A percentile compares a stretch with the other conserved stretches of the same genome.
Conservation (phyloP, 306 rosid species). For the apple (Malus domestica) region ASM211411v1 NC_041802.1:30030001-30030500, state of each 20-base stretch:
- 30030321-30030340: conserved; percentile 80
- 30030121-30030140: conserved; percentile 36
- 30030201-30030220: conserved; percentile 7
- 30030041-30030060: conserved; percentile 82
- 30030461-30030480: background rate
- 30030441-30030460: background rate
- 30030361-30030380: conserved; percentile 92
- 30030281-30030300: conserved; percentile 68
- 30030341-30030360: conserved; percentile 97
- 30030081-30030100: conserved; percentile 57
- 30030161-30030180: conserved; percentile 1
- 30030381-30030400: conserved; percentile 56
- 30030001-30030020: background rate
- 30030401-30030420: conserved; percentile 40
- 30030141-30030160: conserved; percentile 8
- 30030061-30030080: conserved; percentile 79
- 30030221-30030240: background rate
- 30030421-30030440: conserved; percentile 14
- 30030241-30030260: conserved; percentile 14
- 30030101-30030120: conserved; percentile 80
- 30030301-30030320: conserved; percentile 83
- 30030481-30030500: background rate
- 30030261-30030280: conserved; percentile 19
- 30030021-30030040: background rate
- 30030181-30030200: conserved; percentile 13